Evolutionary conservation across 163 green algal species (phyloP), one percentile per base, ranked within the genome.

Genomic region (Chlamydomonas reinhardtii): DNA sequence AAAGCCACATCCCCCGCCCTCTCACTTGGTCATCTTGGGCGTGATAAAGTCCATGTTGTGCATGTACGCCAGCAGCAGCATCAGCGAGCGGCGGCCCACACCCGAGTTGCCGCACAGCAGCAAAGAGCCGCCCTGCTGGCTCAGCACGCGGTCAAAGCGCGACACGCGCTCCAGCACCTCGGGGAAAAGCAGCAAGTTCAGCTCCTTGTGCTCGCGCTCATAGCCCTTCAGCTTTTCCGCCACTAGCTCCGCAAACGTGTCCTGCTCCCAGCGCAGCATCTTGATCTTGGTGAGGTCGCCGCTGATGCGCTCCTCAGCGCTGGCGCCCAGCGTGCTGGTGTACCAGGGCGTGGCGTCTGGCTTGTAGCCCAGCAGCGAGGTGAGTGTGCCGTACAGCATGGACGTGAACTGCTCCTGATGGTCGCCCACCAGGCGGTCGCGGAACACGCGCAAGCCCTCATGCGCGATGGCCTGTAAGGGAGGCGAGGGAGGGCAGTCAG

Each of bases 1-100:
- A 5, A 48, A 48, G 39, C 39, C 39, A 48, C 39, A 48, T 8
- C 39, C 39, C 5, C 39, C 48, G 11, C 34, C 17, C 6, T 4
- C 48, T 59, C 62, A 94, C 90, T 87, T 91, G 48, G 87, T 93
- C 74, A 94, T 92, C 65, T 90, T 91, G 32, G 94, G 91, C 39
- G 84, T 91, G 43, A 93, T 88, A 32, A 95, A 89, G 37, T 93
- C 82, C 89, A 97, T 88, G 72, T 94, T 90, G 76, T 94, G 89
- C 89, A 96, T 95, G 89, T 96, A 94, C 1, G 91, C 92, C 52
- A 92, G 89, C 54, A 97, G 92, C 82, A 91, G 83, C 64, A 92
- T 83, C 62, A 88, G 76, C 31, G 73, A 92, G 39, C 91, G 82
- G 14, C 96, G 89, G 17, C 94, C 94, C 17, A 93, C 83, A 17